Conservation (phyloP, 768 basidiomycete genomes). For the Lentinula detonsa region DNA sequence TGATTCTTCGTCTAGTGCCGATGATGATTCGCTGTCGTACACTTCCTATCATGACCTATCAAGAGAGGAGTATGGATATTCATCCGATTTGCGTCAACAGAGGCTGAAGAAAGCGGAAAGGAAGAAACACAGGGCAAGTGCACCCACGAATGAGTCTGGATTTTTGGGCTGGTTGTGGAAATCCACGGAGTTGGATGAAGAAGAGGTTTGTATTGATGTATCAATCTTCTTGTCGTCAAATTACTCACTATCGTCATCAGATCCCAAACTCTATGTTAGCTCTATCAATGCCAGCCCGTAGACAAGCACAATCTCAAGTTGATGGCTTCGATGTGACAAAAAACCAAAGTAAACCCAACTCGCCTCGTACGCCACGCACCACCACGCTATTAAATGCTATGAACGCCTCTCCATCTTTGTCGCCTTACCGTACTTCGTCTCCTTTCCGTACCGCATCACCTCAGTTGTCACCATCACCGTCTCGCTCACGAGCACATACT, state of each 20-base stretch:
- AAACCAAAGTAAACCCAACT: background rate
- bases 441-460: background rate
- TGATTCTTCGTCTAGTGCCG: background rate
- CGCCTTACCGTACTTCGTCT: background rate
- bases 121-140: background rate
- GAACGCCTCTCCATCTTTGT: background rate
- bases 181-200: background rate
- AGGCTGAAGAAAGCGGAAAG: background rate
- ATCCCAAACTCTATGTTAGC: background rate
- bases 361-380: background rate
- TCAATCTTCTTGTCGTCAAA: background rate
- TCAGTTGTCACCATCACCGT: background rate
- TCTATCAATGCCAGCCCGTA: background rate
- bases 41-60: background rate
- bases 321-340: background rate
- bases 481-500: background rate
- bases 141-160: background rate
- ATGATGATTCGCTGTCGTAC: background rate
- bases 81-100: background rate
- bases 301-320: background rate
- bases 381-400: background rate
- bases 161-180: slow-evolving; percentile 3
- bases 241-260: background rate
- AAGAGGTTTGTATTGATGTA: background rate
- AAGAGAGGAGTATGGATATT: background rate